These are phyloP conservation scores for Populus nigra DNA, from an alignment of 345 rosid genomes.

Conservation along the genomic window DNA sequence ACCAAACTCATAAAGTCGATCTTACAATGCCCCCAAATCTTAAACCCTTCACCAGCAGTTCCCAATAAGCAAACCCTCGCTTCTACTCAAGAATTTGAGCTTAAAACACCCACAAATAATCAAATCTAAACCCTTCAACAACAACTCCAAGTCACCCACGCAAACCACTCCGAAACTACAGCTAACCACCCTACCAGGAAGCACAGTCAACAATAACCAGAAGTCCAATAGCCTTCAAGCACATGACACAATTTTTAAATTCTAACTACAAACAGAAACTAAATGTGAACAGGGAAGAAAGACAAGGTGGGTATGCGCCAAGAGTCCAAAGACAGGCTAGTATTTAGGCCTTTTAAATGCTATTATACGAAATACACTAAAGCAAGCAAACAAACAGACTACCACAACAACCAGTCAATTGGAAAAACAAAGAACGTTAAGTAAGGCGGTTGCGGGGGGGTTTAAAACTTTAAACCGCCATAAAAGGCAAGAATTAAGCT, in stretches of 20 bases:
- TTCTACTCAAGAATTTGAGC: neutral
- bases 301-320: constrained; percentile 1
- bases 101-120: neutral
- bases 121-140: neutral
- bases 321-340: neutral
- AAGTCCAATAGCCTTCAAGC: neutral
- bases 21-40: neutral
- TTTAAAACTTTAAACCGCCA: neutral
- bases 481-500: neutral
- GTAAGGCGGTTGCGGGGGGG: neutral
- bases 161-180: neutral
- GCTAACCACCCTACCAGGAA: neutral
- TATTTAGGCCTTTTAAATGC: neutral
- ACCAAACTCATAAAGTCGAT: constrained; percentile 10
- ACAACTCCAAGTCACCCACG: neutral
- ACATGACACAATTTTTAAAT: neutral
- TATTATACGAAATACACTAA: neutral
- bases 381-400: neutral
- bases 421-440: constrained; percentile 14
- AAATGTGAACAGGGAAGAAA: neutral
- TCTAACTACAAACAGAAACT: neutral
- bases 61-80: neutral
- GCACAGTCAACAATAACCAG: neutral
- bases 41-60: constrained; percentile 12
- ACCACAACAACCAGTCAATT: constrained; percentile 29